Conservation (phyloP, 1,139 yeast species). For the Hyphopichia pseudoburtonii region DNA sequence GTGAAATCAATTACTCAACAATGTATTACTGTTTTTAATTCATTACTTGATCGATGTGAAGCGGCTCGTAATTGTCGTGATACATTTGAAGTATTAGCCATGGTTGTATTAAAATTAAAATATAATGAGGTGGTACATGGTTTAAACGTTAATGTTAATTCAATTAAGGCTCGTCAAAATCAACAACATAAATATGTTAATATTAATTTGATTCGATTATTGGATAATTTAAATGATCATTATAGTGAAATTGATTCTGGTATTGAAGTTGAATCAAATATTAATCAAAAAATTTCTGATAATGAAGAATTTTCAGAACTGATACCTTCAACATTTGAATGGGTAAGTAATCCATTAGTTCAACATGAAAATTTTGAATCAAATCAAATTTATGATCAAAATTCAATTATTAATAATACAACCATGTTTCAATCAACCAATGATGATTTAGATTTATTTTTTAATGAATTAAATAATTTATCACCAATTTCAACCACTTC, state of each 20-base stretch:
- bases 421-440: background rate
- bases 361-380: no score
- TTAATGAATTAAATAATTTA: conserved; percentile 38
- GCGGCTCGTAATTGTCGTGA: conserved; percentile 75
- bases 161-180: conserved; percentile 17
- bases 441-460: conserved; percentile 40
- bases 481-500: conserved; percentile 24
- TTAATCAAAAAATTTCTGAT: conserved; percentile 4
- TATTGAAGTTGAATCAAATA: background rate
- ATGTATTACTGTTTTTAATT: conserved; percentile 60
- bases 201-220: conserved; percentile 39
- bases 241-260: background rate
- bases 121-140: conserved; percentile 45
- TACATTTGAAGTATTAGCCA: conserved; percentile 67
- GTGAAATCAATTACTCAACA: conserved; percentile 56
- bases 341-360: conserved; percentile 23
- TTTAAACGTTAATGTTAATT: conserved; percentile 15
- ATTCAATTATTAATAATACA: no score
- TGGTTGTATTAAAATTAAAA: conserved; percentile 67
- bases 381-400: no score
- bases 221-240: conserved; percentile 24
- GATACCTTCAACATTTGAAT: conserved; percentile 27
- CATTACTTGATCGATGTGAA: conserved; percentile 69
- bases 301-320: conserved; percentile 2
- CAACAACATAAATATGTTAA: no score